Conservation (phyloP, 768 basidiomycete species). For the Xanthoconium purpureum region DNA sequence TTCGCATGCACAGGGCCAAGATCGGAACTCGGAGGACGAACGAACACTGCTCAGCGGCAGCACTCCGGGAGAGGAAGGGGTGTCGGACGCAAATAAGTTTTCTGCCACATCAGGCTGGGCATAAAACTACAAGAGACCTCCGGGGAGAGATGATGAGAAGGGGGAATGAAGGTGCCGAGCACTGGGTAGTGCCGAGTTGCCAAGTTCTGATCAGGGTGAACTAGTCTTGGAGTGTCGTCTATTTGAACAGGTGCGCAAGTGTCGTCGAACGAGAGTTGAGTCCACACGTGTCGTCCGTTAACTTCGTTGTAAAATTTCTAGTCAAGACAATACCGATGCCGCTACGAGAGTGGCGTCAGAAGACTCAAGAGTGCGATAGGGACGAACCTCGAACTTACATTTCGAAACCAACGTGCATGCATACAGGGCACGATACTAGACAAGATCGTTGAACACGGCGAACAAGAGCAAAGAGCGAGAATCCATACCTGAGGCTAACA, state of each 20-base stretch:
- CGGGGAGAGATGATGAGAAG: constrained; percentile 6
- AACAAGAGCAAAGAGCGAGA: no score
- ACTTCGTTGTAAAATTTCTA: constrained; percentile 9
- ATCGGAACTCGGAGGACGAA: constrained; percentile 10
- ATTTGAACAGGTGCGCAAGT: constrained; percentile 11
- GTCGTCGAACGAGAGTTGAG: constrained; percentile 12
- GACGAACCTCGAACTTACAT: neutral
- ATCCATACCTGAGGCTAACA: constrained; percentile 4
- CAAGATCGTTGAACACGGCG: neutral
- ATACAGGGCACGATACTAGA: neutral
- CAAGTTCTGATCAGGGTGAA: constrained; percentile 8
- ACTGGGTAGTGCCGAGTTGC: neutral
- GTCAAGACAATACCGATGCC: constrained; percentile 7
- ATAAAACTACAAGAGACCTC: neutral
- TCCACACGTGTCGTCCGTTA: constrained; percentile 4
- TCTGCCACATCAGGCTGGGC: constrained; percentile 12
- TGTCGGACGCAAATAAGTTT: constrained; percentile 1
- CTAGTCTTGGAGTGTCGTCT: constrained; percentile 7
- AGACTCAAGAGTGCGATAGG: no score
- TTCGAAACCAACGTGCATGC: neutral
- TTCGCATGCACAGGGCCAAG: constrained; percentile 13
- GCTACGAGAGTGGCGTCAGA: neutral
- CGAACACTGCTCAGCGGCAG: constrained; percentile 1
- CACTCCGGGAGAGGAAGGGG: neutral
- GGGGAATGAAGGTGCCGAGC: neutral